Conservation (phyloP, 1,284 basidiomycete genomes). For the Farysia itapuensis region DNA sequence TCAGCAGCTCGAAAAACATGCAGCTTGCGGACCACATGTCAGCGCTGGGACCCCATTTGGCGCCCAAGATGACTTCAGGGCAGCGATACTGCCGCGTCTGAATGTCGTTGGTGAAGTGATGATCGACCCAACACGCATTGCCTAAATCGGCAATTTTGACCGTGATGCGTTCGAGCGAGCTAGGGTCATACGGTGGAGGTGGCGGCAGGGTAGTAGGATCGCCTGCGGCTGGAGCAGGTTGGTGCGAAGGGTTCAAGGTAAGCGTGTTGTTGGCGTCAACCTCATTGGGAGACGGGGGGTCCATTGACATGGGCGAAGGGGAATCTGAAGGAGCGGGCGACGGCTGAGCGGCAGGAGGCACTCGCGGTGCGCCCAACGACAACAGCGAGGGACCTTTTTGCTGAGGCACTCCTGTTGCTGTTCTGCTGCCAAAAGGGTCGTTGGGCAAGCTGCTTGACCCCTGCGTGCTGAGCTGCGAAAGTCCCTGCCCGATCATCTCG, state of each 20-base stretch:
- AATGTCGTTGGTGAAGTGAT: slow-evolving; percentile 92
- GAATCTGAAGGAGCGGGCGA: slow-evolving; percentile 42
- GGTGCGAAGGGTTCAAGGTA: slow-evolving; percentile 18
- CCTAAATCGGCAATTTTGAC: slow-evolving; percentile 99
- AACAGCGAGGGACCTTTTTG: slow-evolving; percentile 75
- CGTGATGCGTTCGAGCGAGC: slow-evolving; percentile 78
- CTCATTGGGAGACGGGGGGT: slow-evolving; percentile 22
- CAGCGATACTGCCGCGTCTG: slow-evolving; percentile 96
- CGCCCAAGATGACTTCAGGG: slow-evolving; percentile 94
- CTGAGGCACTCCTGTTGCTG: slow-evolving; percentile 59
- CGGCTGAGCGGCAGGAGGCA: slow-evolving; percentile 17
- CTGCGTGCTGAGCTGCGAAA: slow-evolving; percentile 71
- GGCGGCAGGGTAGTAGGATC: slow-evolving; percentile 65
- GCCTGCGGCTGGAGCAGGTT: slow-evolving; percentile 64
- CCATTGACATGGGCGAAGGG: slow-evolving; percentile 43
- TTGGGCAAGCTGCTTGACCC: slow-evolving; percentile 55
- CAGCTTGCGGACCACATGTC: slow-evolving; percentile 96
- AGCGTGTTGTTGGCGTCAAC: slow-evolving; percentile 3
- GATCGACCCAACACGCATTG: slow-evolving; percentile 87
- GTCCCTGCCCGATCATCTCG: slow-evolving; percentile 65
- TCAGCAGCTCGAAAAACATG: slow-evolving; percentile 81
- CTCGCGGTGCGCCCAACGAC: slow-evolving; percentile 64
- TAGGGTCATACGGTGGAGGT: slow-evolving; percentile 66
- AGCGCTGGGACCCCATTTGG: slow-evolving; percentile 90
- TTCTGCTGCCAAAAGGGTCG: slow-evolving; percentile 66